Evolutionary conservation across 192 early-diverging fungal genomes (phyloP), one percentile per base, ranked within the genome.

Genomic region (Mortierella claussenii): DNA sequence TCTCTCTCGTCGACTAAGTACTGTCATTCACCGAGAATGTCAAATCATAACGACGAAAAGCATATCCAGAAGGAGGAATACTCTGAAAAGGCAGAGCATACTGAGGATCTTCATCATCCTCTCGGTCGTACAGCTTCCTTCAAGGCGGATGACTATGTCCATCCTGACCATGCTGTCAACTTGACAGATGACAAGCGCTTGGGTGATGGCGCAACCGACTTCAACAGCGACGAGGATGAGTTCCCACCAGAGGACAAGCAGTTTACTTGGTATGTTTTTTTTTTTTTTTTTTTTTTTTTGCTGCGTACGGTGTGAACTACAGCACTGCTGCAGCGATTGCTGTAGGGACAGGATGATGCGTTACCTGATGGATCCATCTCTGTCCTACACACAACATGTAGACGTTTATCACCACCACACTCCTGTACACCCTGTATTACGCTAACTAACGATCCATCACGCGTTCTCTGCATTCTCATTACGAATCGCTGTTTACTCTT

Each of bases 191-290:
- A 31, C 40, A 69, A 55, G 23, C 37, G 12, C 42, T 40, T 37
- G 27, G 54, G 24, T 0, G 45, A 44, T n/a, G 42, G 31, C 2
- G 53, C n/a, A 10, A 2, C 13, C 4, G 15, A n/a, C 1, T 24
- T 9, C 7, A 40, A 55, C 9, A n/a, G n/a, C n/a, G n/a, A n/a
- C n/a, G 50, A 69, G 4, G 57, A 61, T 20, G 68, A 69, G 52
- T 69, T 69, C 34, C 68, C 68, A 50, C 50, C 27, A 21, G 68
- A 69, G 32, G 68, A 69, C 10, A 57, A 69, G 23, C 68, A 69
- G 44, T 69, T 69, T 51, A 69, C 68, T 11, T 69, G 68, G 68
- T 69, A 69, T 27, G 31, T 20, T 24, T 55, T 28, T 37, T 37
- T 55, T 34, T n/a, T 4, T 55, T 37, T 33, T 34, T 55, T 48